Base-by-base conservation (phyloP, 345 rosid genomes). In the Lepidium africanum region DNA sequence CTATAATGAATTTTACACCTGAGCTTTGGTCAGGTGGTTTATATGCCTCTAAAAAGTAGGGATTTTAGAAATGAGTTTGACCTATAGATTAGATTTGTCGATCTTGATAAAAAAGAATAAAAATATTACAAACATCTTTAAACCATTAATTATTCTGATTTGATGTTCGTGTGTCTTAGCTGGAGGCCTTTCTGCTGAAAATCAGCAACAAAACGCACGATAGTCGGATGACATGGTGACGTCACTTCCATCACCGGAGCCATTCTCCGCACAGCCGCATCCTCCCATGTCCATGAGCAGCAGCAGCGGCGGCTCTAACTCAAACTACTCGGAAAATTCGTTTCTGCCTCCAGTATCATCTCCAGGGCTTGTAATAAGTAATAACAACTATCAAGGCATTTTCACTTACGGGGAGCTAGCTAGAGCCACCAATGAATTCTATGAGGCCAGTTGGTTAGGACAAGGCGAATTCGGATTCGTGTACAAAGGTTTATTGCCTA, bases 401-500 rank as follows among this genome's bases (percentile, higher is more conserved):
- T 84, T 82, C 64, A 77, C 86, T 1, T 83, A 79, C 7, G 85
- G 81, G 56, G 85, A 84, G 70, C 60, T 88, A 33, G 63, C 72
- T 9, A 75, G 76, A 72, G 96, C 96, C 43, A 86, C 87, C 1
- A 72, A 80, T 69, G 89, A 82, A 1, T 88, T 88, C 76, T 88
- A 85, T 14, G 85, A 82, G 7, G 71, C 88, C 2, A 88, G 86
- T 42, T 79, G 78, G 50, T 79, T 88, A 3, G 90, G 96, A 23
- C 84, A 84, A 73, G 91, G 96, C 11, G 95, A 91, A 30, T 86
- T 84, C 56, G 89, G 91, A 32, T 77, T 76, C 7, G 96, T 84
- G 33, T 81, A 76, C 56, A 86, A 19, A 52, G 96, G 96, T 47
- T 76, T 79, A 36, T 82, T 88, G 59, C 81, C 81, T 7, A 74